Evolutionary conservation across 1,284 basidiomycete genomes (phyloP), one percentile per base, ranked within the genome.

Genomic region (Pisolithus thermaeus): DNA sequence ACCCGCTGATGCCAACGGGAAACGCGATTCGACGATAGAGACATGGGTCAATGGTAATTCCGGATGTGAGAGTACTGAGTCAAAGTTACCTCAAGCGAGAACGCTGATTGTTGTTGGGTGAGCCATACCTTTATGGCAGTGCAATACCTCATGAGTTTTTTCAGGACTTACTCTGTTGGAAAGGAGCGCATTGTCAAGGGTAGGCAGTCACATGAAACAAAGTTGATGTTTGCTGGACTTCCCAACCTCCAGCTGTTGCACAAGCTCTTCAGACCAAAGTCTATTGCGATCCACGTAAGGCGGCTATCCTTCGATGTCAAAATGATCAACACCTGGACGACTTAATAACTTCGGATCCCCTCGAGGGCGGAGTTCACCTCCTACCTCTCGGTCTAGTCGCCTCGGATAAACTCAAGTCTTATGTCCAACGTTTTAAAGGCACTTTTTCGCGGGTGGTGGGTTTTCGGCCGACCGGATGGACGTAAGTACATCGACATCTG

Each of bases 171-270:
- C 68, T 92, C 92, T 0, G 93, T 99, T 50, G 96, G 96, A 48
- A 99, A 99, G 69, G 96, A 99, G 68, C 84, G 94, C 40, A 90
- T 99, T 45, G 92, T 97, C 30, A 96, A 97, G 78, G 92, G 91
- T 87, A 51, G 41, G 62, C 3, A 47, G 3, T 27, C n/a, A 36
- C 46, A n/a, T 22, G 47, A 16, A 32, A 16, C 18, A 36, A 23
- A 12, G 7, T 50, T 37, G 35, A 37, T 37, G 36, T 42, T 30
- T 32, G 4, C 3, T 46, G 53, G 14, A 57, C 28, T 20, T 46
- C 41, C 46, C 14, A 25, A 18, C 42, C 37, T 32, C 30, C 58
- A 92, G 93, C 90, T 0, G 84, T 98, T 20, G 96, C 96, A 0
- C 78, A 83, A 45, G 86, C 88, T 0, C 70, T 99, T 30, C 71